Conservation (phyloP, 2,329 filamentous ascomycete genomes). For the Fusarium protoensiforme region DNA sequence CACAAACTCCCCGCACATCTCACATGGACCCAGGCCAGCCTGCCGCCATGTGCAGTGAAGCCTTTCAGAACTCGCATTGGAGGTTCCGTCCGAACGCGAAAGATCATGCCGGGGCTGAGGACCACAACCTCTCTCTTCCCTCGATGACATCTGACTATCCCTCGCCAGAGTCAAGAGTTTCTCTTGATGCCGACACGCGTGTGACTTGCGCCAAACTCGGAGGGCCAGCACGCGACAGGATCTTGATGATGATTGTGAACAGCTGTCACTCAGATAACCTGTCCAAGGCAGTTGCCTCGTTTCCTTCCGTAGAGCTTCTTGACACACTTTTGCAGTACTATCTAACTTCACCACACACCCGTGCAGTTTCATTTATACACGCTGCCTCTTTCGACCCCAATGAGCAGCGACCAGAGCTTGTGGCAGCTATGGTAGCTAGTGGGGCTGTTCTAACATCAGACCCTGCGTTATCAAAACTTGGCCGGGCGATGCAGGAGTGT, state of each 20-base stretch:
- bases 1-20: constrained; percentile 9
- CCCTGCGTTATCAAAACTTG: constrained; percentile 51
- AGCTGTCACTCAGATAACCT: constrained; percentile 42
- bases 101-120: constrained; percentile 46
- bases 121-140: constrained; percentile 47
- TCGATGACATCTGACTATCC: constrained; percentile 26
- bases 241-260: constrained; percentile 44
- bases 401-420: constrained; percentile 48
- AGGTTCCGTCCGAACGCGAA: constrained; percentile 44
- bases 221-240: constrained; percentile 41
- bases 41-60: constrained; percentile 36
- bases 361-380: constrained; percentile 50
- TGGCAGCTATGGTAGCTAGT: constrained; percentile 50
- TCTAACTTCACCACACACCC: constrained; percentile 41
- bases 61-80: constrained; percentile 44
- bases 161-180: constrained; percentile 40
- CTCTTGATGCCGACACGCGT: constrained; percentile 20
- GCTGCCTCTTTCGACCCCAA: constrained; percentile 51
- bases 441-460: constrained; percentile 52
- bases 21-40: constrained; percentile 21
- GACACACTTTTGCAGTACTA: constrained; percentile 53
- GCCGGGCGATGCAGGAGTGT: constrained; percentile 54
- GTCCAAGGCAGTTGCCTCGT: constrained; percentile 47
- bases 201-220: constrained; percentile 35
- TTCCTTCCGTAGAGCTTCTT: constrained; percentile 52